These are phyloP conservation scores for Ilyonectria destructans DNA, from an alignment of 2,329 filamentous ascomycete species.

Conservation along the genomic window DNA sequence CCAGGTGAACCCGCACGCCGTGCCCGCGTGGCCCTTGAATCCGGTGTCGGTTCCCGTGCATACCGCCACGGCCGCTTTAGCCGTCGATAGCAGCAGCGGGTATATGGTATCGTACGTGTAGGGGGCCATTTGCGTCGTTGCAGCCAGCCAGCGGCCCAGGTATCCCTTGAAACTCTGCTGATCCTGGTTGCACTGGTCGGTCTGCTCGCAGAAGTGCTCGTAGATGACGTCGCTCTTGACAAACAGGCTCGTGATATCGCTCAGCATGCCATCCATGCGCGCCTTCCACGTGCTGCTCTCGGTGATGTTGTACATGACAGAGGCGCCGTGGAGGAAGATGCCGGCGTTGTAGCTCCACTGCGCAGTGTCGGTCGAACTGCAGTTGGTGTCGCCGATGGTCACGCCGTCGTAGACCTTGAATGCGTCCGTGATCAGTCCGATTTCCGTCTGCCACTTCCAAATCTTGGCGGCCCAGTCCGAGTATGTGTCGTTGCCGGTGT, in stretches of 20 bases:
- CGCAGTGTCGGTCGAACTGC: constrained; percentile 68
- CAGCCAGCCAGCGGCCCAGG: constrained; percentile 77
- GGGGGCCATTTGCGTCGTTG: constrained; percentile 70
- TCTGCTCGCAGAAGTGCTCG: constrained; percentile 78
- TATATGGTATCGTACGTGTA: constrained; percentile 66
- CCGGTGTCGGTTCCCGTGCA: constrained; percentile 64
- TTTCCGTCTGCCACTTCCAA: constrained; percentile 75
- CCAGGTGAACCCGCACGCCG: constrained; percentile 81
- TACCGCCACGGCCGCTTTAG: constrained; percentile 66
- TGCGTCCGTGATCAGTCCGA: constrained; percentile 70
- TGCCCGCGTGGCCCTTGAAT: constrained; percentile 69
- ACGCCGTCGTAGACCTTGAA: constrained; percentile 71
- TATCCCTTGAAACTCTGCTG: constrained; percentile 86
- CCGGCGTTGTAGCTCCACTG: constrained; percentile 82
- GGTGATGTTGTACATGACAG: constrained; percentile 77
- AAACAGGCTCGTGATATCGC: constrained; percentile 68
- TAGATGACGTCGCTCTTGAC: constrained; percentile 69
- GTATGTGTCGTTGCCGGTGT: constrained; percentile 86
- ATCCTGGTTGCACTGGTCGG: constrained; percentile 76
- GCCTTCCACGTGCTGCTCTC: constrained; percentile 68
- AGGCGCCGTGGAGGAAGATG: constrained; percentile 74
- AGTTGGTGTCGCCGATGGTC: constrained; percentile 58
- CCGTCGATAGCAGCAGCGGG: constrained; percentile 67
- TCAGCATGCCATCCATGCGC: constrained; percentile 72
- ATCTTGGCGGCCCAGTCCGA: constrained; percentile 80